phyloP scores from a whole-genome alignment of 73 alveolate genomes.

The Breviolum minutum region DNA sequence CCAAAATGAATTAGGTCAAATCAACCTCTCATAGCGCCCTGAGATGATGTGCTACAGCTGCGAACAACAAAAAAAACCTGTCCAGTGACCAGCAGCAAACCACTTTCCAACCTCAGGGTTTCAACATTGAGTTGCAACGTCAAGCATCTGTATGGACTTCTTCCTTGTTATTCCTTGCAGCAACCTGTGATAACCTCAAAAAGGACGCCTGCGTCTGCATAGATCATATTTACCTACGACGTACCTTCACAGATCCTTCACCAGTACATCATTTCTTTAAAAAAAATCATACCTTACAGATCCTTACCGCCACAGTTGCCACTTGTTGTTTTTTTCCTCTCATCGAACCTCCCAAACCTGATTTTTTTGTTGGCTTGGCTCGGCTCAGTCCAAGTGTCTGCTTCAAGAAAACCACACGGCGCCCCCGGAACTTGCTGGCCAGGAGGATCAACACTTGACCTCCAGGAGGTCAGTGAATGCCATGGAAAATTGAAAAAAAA shows the following conservation, averaged over 20 bases:
- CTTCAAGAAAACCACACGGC: constrained; percentile 92
- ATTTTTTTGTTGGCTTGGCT: no score
- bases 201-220: background rate
- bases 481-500: no score
- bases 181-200: background rate
- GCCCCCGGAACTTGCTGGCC: constrained; percentile 83
- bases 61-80: background rate
- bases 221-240: no score
- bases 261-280: no score
- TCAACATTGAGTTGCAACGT: background rate
- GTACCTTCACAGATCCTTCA: background rate
- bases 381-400: constrained; percentile 46
- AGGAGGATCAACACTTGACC: constrained; percentile 58
- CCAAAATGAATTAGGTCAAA: no score
- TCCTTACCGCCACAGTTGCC: no score
- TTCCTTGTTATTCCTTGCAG: background rate
- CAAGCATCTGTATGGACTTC: background rate
- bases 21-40: no score
- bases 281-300: no score
- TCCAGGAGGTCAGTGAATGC: background rate
- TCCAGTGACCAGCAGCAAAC: constrained; percentile 95
- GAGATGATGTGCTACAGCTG: no score
- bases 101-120: constrained; percentile 65
- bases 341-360: background rate
- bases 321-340: no score